Evolutionary conservation across 78 protist species (phyloP).

Genomic region (Thecamonas trahens): DNA sequence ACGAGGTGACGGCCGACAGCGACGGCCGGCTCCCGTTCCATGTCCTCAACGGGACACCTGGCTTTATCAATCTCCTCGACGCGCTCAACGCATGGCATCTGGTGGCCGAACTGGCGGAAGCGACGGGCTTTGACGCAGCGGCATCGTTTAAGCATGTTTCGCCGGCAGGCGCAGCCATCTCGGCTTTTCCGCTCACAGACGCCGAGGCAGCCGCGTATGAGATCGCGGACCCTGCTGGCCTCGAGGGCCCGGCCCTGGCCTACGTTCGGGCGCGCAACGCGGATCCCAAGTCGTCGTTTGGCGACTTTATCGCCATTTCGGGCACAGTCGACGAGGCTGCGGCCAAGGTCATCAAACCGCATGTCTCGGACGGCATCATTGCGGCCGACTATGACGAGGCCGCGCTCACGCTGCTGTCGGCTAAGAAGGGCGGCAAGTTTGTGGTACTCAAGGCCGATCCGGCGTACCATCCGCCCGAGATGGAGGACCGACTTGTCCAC

Average conservation of each 20-base stretch:
- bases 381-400: conserved; percentile 56
- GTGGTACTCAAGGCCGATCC: conserved; percentile 40
- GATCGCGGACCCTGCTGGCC: conserved; percentile 32
- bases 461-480: conserved; percentile 17
- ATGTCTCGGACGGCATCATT: conserved; percentile 61
- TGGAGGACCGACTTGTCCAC: conserved; percentile 29
- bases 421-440: conserved; percentile 64
- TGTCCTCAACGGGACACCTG: conserved; percentile 59
- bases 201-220: conserved; percentile 31
- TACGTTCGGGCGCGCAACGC: conserved; percentile 68
- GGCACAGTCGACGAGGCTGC: conserved; percentile 54
- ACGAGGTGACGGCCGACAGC: too few relatives aligned
- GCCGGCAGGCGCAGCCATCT: conserved; percentile 67
- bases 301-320: conserved; percentile 62
- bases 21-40: too few relatives aligned
- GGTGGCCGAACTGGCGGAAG: conserved; percentile 28
- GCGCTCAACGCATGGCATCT: conserved; percentile 71
- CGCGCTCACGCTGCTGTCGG: conserved; percentile 57
- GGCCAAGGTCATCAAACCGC: conserved; percentile 42
- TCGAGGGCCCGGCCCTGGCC: conserved; percentile 45
- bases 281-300: conserved; percentile 61
- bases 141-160: conserved; percentile 83
- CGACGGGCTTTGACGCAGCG: conserved; percentile 63
- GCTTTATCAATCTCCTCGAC: conserved; percentile 73
- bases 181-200: conserved; percentile 27